These are phyloP conservation scores for Rhizoctonia solani DNA, from an alignment of 1,284 basidiomycete species.

Conservation along the genomic window DNA sequence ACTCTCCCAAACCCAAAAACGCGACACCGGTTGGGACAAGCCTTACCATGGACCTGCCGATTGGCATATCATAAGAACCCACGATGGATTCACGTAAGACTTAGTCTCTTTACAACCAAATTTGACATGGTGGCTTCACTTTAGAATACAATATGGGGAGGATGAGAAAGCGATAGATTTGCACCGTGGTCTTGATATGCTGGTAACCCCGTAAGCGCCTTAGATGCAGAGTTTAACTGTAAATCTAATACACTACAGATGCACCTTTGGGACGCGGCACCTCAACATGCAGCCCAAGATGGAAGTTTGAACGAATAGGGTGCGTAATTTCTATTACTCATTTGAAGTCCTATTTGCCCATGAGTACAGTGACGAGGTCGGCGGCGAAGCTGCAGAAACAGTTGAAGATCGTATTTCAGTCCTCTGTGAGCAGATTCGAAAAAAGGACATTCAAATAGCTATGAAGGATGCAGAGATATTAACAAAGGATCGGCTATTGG, in stretches of 20 bases:
- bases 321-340: background rate
- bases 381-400: constrained; percentile 6
- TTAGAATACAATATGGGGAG: background rate
- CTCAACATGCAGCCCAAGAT: background rate
- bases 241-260: background rate
- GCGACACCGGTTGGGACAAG: background rate
- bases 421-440: background rate
- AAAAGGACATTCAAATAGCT: background rate
- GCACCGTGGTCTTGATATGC: background rate
- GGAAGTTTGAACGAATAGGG: background rate
- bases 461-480: constrained; percentile 5
- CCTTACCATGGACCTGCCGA: too few relatives aligned
- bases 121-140: background rate
- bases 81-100: background rate
- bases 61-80: background rate
- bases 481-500: background rate
- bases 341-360: too few relatives aligned
- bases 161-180: background rate
- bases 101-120: background rate
- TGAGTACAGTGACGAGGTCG: constrained; percentile 3
- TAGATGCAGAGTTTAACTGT: too few relatives aligned
- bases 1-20: background rate
- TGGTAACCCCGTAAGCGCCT: background rate
- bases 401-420: background rate
- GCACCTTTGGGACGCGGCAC: background rate